Base-by-base conservation (phyloP, 176 grass and related monocot genomes). In the Carex pumila region DNA sequence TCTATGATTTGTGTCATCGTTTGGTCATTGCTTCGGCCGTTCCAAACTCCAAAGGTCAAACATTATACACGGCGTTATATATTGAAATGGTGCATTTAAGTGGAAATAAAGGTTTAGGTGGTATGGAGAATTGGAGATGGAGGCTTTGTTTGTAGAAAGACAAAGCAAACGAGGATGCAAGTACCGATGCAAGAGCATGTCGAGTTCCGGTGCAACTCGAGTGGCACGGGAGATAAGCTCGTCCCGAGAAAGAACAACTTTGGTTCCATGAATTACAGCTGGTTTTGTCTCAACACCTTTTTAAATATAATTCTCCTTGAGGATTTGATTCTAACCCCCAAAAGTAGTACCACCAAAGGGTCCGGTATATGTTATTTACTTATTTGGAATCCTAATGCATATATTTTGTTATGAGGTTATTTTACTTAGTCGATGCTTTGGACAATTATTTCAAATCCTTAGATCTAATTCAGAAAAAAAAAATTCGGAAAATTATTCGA, bases 141-240 rank as follows among this genome's bases (percentile, higher is more conserved):
- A 79, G 29, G 49, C 21, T 79, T 31, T 58, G 18, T 30, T 34
- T 66, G 12, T 70, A 50, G 47, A 67, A 9, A 3, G 61, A 82
- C 60, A 30, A 82, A 63, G 29, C 18, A 66, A 31, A 25, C 13
- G 21, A 39, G 12, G 62, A 83, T 83, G 10, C 80, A 83, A 83
- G 80, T 83, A 68, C 80, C 80, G 17, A 83, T 52, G 80, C 12
- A 65, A 82, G 54, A 45, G 61, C 49, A 18, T 77, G 39, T 47
- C 13, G 62, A 65, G 57, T 82, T 82, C 80, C 80, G 54, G 61
- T 82, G 80, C 61, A 65, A 82, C 61, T 82, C 80, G n/a, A 85
- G 84, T 65, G 59, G 12, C 14, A 76, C 3, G 69, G 69, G 37
- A 72, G 39, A 49, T 47, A 53, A 75, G 47, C 72, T 54, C 54